A percentile compares a stretch with the other conserved stretches of the same genome.
Conservation (phyloP, 768 basidiomycete species). For the Kwoniella bestiolae region DNA sequence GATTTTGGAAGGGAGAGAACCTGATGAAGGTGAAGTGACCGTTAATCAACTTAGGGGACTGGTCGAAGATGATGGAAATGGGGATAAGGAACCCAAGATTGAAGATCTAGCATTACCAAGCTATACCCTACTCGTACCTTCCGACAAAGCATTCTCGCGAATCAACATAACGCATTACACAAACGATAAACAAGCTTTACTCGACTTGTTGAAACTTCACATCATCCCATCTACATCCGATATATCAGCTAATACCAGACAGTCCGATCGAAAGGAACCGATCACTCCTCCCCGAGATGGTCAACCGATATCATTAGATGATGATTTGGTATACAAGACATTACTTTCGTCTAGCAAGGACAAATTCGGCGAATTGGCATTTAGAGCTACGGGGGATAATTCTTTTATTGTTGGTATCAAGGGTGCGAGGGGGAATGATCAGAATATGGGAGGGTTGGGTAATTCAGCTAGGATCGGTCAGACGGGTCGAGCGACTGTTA, state of each 20-base stretch:
- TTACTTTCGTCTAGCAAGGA: slow-evolving; percentile 62
- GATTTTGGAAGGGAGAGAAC: slow-evolving; percentile 75
- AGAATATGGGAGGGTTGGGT: background rate
- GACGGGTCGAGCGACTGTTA: slow-evolving; percentile 64
- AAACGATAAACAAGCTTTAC: slow-evolving; percentile 46
- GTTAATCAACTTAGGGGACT: slow-evolving; percentile 22
- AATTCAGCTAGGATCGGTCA: slow-evolving; percentile 59
- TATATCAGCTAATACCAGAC: slow-evolving; percentile 13
- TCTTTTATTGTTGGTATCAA: slow-evolving; percentile 60
- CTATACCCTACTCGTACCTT: slow-evolving; percentile 90
- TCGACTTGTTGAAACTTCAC: slow-evolving; percentile 58
- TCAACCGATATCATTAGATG: slow-evolving; percentile 71
- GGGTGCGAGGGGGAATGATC: slow-evolving; percentile 57
- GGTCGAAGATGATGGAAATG: slow-evolving; percentile 16
- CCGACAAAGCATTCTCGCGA: slow-evolving; percentile 86
- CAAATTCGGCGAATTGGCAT: slow-evolving; percentile 80
- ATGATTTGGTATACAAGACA: slow-evolving; percentile 75
- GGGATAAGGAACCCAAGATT: slow-evolving; percentile 25
- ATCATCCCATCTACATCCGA: slow-evolving; percentile 52
- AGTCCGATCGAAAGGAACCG: slow-evolving; percentile 12
- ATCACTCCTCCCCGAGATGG: slow-evolving; percentile 63
- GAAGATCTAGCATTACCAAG: slow-evolving; percentile 52
- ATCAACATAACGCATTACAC: slow-evolving; percentile 71
- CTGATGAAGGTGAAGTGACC: slow-evolving; percentile 38
- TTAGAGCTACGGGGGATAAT: slow-evolving; percentile 62